phyloP scores from a whole-genome alignment of 23 red algal genomes.

The Agarophyton chilense region DNA sequence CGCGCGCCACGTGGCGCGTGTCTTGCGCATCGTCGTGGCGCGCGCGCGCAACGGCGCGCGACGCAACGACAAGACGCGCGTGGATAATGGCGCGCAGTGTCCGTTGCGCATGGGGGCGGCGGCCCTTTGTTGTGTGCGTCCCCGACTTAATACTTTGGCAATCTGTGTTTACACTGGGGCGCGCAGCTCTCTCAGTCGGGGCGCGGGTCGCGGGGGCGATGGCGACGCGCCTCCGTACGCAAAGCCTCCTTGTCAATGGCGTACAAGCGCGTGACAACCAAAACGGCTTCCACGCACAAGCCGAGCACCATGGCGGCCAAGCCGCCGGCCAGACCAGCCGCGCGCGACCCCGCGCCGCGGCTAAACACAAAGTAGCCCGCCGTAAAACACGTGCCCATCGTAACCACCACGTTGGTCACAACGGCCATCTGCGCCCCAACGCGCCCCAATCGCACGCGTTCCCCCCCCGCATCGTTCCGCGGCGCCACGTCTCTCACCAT shows the following conservation, averaged over 20 bases:
- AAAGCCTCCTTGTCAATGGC: constrained; percentile 43
- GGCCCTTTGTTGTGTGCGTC: too few species aligned
- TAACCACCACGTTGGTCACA: constrained; percentile 59
- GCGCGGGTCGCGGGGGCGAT: too few species aligned
- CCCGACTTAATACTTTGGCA: too few species aligned
- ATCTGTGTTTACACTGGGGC: too few species aligned
- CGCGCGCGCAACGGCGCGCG: neutral
- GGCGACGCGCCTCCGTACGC: constrained; percentile 12
- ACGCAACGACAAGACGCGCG: too few species aligned
- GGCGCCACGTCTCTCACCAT: constrained; percentile 46
- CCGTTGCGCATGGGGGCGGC: too few species aligned
- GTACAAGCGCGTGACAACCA: constrained; percentile 66
- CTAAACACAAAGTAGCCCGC: constrained; percentile 60
- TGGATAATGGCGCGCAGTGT: too few species aligned
- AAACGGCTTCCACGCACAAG: constrained; percentile 54
- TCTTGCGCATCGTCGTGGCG: neutral
- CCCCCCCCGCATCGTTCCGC: neutral
- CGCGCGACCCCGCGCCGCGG: constrained; percentile 17
- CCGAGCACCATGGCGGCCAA: constrained; percentile 61
- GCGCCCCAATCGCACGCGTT: constrained; percentile 16
- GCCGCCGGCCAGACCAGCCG: constrained; percentile 35
- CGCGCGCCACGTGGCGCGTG: neutral
- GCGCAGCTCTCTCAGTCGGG: too few species aligned
- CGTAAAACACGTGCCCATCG: constrained; percentile 70
- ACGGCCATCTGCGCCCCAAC: constrained; percentile 61